Base-by-base conservation (phyloP, 495 filamentous ascomycete genomes). In the Monascus purpureus region DNA sequence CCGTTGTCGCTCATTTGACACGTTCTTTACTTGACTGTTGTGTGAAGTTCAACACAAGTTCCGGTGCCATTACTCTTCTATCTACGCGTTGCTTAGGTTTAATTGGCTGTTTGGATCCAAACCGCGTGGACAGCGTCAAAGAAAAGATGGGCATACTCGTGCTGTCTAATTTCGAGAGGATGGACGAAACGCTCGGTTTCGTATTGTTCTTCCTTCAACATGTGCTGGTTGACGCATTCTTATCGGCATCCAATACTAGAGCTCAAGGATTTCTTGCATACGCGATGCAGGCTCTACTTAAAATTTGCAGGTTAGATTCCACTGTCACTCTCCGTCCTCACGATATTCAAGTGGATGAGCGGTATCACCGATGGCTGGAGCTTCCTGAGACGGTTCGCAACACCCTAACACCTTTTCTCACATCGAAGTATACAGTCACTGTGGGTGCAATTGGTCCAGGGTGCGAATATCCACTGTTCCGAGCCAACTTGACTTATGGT, bases 211-310 rank as follows among this genome's bases (percentile, higher is more conserved):
- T 90, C 27, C 67, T 99, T 6, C 80, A 92, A 42, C 68, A 90
- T 46, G 77, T 93, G 1, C 61, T 96, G 14, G 83, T 96, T 31
- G 82, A 86, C 41, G 77, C 86, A 8, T 99, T 99, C 47, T 59
- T 88, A 20, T 88, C 86, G 2, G 77, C 81, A 7, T 86, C 74
- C 2, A 90, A 93, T 45, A 78, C 86, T 0, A 76, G 75, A 45
- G 68, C 82, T 12, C 87, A 93, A 47, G 83, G 84, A 1, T 95
- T 92, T 48, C 63, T 99, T 11, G 82, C 86, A 9, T 96, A 76
- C 49, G 80, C 77, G 2, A 93, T 96, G 77, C 90, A 99, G 53
- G 80, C 90, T 42, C 65, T 99, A 6, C 68, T 96, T 6, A 77
- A 74, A 33, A 72, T 76, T 37, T 77, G 77, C 45, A 72, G 76